Base-by-base conservation (phyloP, 169 alveolate species). In the Plasmodium gonderi region DNA sequence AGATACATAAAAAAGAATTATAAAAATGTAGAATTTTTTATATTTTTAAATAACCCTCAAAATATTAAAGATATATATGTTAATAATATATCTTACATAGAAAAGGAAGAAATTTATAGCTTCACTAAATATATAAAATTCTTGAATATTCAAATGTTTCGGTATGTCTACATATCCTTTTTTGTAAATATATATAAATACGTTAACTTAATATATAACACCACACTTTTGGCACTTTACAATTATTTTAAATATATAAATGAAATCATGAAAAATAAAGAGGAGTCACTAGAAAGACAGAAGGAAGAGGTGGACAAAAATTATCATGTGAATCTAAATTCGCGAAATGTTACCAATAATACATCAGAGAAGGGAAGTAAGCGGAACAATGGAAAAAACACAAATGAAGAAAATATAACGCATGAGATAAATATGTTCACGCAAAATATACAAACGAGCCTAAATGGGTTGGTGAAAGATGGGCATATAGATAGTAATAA, bases 71-170 rank as follows among this genome's bases (percentile, higher is more conserved):
- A 85, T 17, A 40, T 85, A 85, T 85, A 85, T 74, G n/a, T 64
- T 65, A 76, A 85, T 65, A 75, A 75, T n/a, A 47, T 76, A 1
- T 75, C 92, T 26, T 49, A 85, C 49, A 49, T 85, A 17, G 87
- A 51, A 23, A 74, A 85, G 38, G 36, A 23, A 47, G 75, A 74
- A 54, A 54, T 85, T 1, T 17, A n/a, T 75, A 75, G 47, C 74
- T 85, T 85, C 42, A 14, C 33, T 44, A 74, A 85, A 68, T 76
- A 54, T 11, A 67, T 85, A 54, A 85, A 85, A 23, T 54, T 45
- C 20, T 17, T 85, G n/a, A 85, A 85, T 45, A 85, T 85, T 45
- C 74, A 64, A 45, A 85, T 75, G 85, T 85, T 85, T 85, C 92
- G 47, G 33, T 85, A 85, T 47, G 42, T 76, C 20, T 85, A 85